Percentiles rank a stretch among this genome's conserved stretches.
These are phyloP conservation scores for Monilinia aucupariae DNA, from an alignment of 2,329 filamentous ascomycete genomes.

Conservation along the genomic window DNA sequence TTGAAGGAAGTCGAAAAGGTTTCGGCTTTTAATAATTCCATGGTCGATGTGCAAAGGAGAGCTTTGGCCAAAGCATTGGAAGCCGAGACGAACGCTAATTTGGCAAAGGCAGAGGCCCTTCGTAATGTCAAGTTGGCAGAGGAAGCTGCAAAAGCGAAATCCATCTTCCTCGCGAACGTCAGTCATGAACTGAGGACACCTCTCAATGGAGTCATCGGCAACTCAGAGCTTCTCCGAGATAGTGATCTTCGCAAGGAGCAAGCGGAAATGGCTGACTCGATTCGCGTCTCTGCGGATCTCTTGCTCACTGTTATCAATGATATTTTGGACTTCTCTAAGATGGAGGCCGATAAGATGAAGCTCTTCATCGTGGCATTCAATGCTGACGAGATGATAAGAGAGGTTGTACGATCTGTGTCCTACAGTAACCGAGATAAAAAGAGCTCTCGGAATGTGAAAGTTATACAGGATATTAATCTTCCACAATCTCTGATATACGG, in stretches of 20 bases:
- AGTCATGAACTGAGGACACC: slow-evolving; percentile 78
- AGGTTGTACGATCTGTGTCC: slow-evolving; percentile 60
- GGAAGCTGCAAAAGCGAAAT: slow-evolving; percentile 77
- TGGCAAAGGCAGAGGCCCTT: slow-evolving; percentile 69
- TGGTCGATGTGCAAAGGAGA: slow-evolving; percentile 71
- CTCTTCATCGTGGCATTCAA: slow-evolving; percentile 67
- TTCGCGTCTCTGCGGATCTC: slow-evolving; percentile 78
- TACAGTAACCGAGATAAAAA: slow-evolving; percentile 61
- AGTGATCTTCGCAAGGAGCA: slow-evolving; percentile 71
- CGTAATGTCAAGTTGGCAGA: slow-evolving; percentile 76
- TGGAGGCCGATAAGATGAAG: slow-evolving; percentile 83
- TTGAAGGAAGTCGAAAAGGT: slow-evolving; percentile 71
- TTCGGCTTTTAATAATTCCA: slow-evolving; percentile 69
- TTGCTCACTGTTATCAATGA: slow-evolving; percentile 91
- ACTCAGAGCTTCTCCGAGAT: slow-evolving; percentile 76
- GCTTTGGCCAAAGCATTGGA: slow-evolving; percentile 66
- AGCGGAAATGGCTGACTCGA: slow-evolving; percentile 80
- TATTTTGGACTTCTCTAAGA: slow-evolving; percentile 90
- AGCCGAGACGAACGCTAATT: slow-evolving; percentile 70
- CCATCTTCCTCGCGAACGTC: slow-evolving; percentile 74
- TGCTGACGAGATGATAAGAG: slow-evolving; percentile 59
- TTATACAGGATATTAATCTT: slow-evolving; percentile 64
- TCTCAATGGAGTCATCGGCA: slow-evolving; percentile 83
- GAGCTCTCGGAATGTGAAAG: slow-evolving; percentile 56
- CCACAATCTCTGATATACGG: slow-evolving; percentile 64